Conservation (phyloP, 163 green algal species). For the Scenedesmus sp. region DNA sequence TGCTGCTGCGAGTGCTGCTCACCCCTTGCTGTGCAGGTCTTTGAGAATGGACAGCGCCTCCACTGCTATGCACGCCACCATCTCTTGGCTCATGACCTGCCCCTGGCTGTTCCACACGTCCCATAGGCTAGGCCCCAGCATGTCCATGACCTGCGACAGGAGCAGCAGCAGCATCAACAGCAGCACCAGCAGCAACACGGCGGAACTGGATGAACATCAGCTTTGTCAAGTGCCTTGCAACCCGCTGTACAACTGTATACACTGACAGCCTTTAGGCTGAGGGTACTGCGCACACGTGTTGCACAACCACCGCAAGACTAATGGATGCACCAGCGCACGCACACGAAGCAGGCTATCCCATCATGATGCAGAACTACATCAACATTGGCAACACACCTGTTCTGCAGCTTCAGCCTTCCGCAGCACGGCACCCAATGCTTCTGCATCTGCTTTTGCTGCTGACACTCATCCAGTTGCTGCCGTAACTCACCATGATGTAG, state of each 20-base stretch:
- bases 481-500: slow-evolving; percentile 96
- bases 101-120: slow-evolving; percentile 98
- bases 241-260: no score
- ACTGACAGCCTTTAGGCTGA: no score
- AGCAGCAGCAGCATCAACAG: slow-evolving; percentile 62
- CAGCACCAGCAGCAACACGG: neutral
- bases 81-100: slow-evolving; percentile 98
- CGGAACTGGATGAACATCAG: neutral
- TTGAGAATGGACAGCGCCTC: slow-evolving; percentile 98
- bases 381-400: neutral
- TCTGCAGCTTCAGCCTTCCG: neutral
- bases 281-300: no score
- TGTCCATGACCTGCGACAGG: slow-evolving; percentile 96
- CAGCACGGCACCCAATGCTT: neutral
- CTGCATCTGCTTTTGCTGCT: neutral
- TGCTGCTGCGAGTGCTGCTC: slow-evolving; percentile 36
- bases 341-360: neutral
- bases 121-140: slow-evolving; percentile 98
- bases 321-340: neutral
- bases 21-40: slow-evolving; percentile 97
- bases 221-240: no score
- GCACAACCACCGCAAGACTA: neutral
- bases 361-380: neutral
- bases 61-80: slow-evolving; percentile 99
- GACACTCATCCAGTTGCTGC: neutral